Base-by-base conservation (phyloP, 441 rosid species). In the Sinapis alba region DNA sequence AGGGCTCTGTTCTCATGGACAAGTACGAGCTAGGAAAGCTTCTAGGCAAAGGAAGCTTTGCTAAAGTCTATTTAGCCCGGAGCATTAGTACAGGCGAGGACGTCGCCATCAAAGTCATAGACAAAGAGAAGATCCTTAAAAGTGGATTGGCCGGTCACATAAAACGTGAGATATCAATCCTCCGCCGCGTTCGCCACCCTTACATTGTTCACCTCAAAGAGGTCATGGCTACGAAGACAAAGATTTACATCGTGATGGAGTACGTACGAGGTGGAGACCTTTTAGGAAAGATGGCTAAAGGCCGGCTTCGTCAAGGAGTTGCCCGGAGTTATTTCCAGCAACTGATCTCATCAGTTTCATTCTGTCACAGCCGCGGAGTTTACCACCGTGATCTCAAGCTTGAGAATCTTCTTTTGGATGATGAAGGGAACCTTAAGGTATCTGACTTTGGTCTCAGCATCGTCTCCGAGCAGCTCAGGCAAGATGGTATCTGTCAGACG, bases 391-490 rank as follows among this genome's bases (percentile, higher is more conserved):
- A 93, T 51, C 75, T 93, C 69, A 93, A 93, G 76, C 97, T 91
- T 0, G 98, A 93, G 78, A 91, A 93, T 63, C 80, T 93, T 18
- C 88, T 89, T 43, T 67, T 93, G 7, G 97, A 89, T 71, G 98
- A 95, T 11, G 82, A 87, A 54, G 92, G 90, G 24, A 79, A 86
- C 62, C 62, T 95, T 54, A 93, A 93, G 67, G 97, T 95, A 20
- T 85, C 98, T 10, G 99, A 95, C 84, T 95, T 95, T 61, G 99
- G 99, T 2, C 90, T 93, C 32, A 89, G 96, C 60, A 91, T 93
- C 2, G 84, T 93, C 15, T 69, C 75, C 6, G 93, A 83, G 30
- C 97, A 89, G 87, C 84, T 87, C 76, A 87, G 67, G 41, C 51
- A 86, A 30, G 98, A 86, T 26, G 96, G 96, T 0, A 80, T 93